Evolutionary conservation across 1,284 basidiomycete species (phyloP).

Genomic region (Rhodotorula sp.): DNA sequence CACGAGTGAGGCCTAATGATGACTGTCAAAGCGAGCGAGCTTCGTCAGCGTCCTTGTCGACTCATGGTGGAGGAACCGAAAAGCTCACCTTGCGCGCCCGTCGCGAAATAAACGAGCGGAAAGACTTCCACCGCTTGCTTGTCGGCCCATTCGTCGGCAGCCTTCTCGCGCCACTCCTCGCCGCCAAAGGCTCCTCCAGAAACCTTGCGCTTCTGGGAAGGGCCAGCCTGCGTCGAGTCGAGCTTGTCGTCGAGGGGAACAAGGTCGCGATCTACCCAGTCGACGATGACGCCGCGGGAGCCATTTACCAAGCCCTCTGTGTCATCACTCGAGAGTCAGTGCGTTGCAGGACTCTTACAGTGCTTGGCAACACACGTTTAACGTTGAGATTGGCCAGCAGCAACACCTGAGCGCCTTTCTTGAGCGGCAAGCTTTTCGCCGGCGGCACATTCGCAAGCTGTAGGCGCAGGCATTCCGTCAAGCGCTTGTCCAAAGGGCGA

Average conservation of each 20-base stretch:
- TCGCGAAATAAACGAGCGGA: conserved; percentile 40
- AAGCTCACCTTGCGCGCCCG: conserved; percentile 19
- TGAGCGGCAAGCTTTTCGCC: conserved; percentile 27
- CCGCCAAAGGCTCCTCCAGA: conserved; percentile 16
- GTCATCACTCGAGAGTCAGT: background rate
- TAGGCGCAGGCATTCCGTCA: too few species aligned
- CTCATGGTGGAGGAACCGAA: background rate
- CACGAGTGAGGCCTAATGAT: conserved; percentile 39
- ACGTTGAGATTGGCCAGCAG: conserved; percentile 42
- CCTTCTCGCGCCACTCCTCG: conserved; percentile 36
- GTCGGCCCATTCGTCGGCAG: conserved; percentile 25
- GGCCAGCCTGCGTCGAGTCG: background rate
- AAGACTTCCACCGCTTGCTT: conserved; percentile 29
- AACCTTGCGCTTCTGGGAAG: background rate
- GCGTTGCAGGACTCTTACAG: background rate
- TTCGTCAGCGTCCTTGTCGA: background rate
- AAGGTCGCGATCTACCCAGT: conserved; percentile 31
- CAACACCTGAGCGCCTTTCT: conserved; percentile 42
- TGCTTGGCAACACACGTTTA: conserved; percentile 9
- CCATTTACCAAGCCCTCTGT: conserved; percentile 33
- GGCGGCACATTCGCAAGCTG: conserved; percentile 40
- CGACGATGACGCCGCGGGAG: conserved; percentile 44
- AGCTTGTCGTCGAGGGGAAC: conserved; percentile 14
- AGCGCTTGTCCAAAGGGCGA: too few species aligned
- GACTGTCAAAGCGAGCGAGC: background rate